Conservation (phyloP, 1,139 yeast genomes). For the Blastobotrys proliferans region DNA sequence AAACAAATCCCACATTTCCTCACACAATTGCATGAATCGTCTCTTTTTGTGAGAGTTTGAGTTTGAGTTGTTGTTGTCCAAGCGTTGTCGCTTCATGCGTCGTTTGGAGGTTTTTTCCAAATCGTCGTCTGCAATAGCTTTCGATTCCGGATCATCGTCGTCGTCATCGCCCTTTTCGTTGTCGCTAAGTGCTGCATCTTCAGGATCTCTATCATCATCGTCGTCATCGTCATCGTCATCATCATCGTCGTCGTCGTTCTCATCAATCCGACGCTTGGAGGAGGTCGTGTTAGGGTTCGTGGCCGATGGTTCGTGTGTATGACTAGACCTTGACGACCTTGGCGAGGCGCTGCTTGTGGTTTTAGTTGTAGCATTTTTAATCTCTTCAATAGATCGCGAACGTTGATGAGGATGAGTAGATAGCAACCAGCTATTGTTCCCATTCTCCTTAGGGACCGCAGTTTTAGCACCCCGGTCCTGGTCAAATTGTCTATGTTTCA, state of each 20-base stretch:
- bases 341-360: too few relatives aligned
- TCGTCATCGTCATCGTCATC: constrained; percentile 25
- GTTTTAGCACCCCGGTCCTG: constrained; percentile 9
- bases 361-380: neutral
- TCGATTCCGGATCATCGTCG: constrained; percentile 8
- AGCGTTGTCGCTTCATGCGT: constrained; percentile 14
- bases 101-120: constrained; percentile 10
- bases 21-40: constrained; percentile 30
- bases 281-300: too few relatives aligned
- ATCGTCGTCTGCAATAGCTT: constrained; percentile 15
- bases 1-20: constrained; percentile 33
- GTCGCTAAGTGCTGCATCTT: constrained; percentile 31
- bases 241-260: neutral
- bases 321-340: too few relatives aligned
- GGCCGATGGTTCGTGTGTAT: too few relatives aligned
- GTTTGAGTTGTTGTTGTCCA: constrained; percentile 1
- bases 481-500: constrained; percentile 3
- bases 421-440: constrained; percentile 4
- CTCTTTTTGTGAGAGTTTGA: constrained; percentile 18
- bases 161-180: constrained; percentile 18
- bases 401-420: constrained; percentile 8
- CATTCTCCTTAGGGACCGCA: constrained; percentile 7
- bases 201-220: constrained; percentile 28
- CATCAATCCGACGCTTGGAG: neutral
- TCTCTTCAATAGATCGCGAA: constrained; percentile 6